Conservation (phyloP, 768 basidiomycete species). For the Dictyophora rubrovolvata region DNA sequence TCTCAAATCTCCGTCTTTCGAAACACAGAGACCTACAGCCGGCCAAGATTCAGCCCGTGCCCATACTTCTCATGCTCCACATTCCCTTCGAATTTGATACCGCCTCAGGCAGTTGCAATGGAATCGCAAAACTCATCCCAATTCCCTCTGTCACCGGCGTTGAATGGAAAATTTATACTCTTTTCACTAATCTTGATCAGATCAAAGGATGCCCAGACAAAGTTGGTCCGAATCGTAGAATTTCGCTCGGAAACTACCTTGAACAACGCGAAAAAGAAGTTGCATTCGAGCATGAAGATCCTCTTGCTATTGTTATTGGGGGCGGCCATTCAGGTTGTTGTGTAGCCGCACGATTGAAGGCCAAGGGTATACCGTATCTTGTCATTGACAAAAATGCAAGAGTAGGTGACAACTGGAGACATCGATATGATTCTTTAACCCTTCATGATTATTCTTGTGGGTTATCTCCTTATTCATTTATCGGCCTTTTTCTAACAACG, state of each 20-base stretch:
- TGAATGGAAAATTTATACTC: slow-evolving; percentile 36
- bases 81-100: slow-evolving; percentile 39
- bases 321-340: slow-evolving; percentile 42
- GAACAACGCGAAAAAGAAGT: slow-evolving; percentile 28
- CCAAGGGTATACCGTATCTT: slow-evolving; percentile 24
- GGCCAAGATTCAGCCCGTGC: background rate
- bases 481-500: background rate
- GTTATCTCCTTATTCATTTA: background rate
- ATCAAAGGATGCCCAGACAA: slow-evolving; percentile 42
- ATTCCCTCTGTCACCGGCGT: slow-evolving; percentile 21
- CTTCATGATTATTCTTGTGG: slow-evolving; percentile 19
- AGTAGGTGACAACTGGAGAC: slow-evolving; percentile 1
- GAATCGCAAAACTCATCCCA: slow-evolving; percentile 40
- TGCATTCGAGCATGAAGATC: background rate
- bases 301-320: slow-evolving; percentile 22
- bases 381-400: slow-evolving; percentile 1
- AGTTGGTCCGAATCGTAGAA: slow-evolving; percentile 23
- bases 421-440: slow-evolving; percentile 10
- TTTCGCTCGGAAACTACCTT: background rate
- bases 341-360: slow-evolving; percentile 32
- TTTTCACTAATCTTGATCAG: slow-evolving; percentile 43
- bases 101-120: slow-evolving; percentile 36
- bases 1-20: background rate
- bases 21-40: background rate
- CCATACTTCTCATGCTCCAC: slow-evolving; percentile 44